A percentile compares a stretch with the other conserved stretches of the same genome.
These are phyloP conservation scores for Termitomyces sp. DNA, from an alignment of 768 basidiomycete species.

Conservation along the genomic window DNA sequence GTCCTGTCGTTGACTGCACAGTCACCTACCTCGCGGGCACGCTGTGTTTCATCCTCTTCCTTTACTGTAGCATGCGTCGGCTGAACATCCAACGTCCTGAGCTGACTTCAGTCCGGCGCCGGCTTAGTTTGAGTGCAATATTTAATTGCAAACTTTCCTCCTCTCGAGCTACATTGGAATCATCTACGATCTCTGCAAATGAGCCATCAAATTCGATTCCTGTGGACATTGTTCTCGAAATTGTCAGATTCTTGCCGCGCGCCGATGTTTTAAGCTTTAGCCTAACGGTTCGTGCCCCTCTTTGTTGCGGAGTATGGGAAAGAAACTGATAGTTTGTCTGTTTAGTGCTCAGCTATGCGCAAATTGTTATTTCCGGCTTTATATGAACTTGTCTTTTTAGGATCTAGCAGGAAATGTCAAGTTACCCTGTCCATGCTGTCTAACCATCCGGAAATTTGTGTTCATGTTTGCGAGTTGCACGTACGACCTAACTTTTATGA, in stretches of 20 bases:
- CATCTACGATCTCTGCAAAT: conserved; percentile 18
- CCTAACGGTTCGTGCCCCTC: conserved; percentile 27
- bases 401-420: conserved; percentile 34
- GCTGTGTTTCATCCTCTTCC: background rate
- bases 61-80: background rate
- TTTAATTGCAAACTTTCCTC: conserved; percentile 26
- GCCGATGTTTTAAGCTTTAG: conserved; percentile 36
- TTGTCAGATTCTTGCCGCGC: conserved; percentile 28
- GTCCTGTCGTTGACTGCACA: background rate
- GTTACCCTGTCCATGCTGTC: conserved; percentile 31
- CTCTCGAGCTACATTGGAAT: conserved; percentile 18
- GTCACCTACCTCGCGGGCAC: background rate
- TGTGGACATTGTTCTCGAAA: conserved; percentile 32
- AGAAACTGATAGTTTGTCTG: background rate
- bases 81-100: background rate
- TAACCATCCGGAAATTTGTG: conserved; percentile 28
- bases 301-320: background rate
- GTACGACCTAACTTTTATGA: conserved; percentile 48
- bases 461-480: conserved; percentile 34
- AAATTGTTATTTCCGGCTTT: conserved; percentile 31
- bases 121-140: conserved; percentile 26
- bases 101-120: conserved; percentile 11
- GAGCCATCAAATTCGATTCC: conserved; percentile 26
- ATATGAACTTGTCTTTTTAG: conserved; percentile 38
- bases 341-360: conserved; percentile 26